These are phyloP conservation scores for Pythium scleroteichum DNA, from an alignment of 352 stramenopile species.

Conservation along the genomic window DNA sequence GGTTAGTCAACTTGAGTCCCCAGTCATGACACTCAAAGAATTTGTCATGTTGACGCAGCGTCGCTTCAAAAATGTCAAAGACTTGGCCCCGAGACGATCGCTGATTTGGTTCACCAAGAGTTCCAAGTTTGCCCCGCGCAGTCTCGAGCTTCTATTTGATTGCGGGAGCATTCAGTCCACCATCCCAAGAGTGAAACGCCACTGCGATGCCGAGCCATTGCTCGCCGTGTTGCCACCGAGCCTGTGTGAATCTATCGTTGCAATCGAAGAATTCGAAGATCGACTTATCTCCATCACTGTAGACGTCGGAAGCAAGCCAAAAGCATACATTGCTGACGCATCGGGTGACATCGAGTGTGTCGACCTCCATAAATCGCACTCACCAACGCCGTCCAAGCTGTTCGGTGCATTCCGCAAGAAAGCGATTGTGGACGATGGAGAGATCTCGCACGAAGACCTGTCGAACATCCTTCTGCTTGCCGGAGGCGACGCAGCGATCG, in stretches of 20 bases:
- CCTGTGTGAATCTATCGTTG: constrained; percentile 9
- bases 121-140: not conserved
- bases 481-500: constrained; percentile 53
- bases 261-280: constrained; percentile 15
- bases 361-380: constrained; percentile 14
- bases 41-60: not conserved
- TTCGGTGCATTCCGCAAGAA: constrained; percentile 27
- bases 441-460: constrained; percentile 41
- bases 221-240: constrained; percentile 19
- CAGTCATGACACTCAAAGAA: not conserved
- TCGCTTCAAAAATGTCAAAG: not conserved
- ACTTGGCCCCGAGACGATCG: not conserved
- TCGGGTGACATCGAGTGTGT: constrained; percentile 8
- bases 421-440: constrained; percentile 28
- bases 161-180: not conserved
- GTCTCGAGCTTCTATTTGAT: constrained; percentile 10
- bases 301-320: constrained; percentile 14
- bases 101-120: constrained; percentile 12
- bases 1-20: not conserved
- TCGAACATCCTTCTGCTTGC: constrained; percentile 45
- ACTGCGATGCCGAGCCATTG: constrained; percentile 22
- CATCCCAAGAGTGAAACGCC: constrained; percentile 1
- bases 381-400: constrained; percentile 27
- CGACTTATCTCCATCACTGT: constrained; percentile 11
- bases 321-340: constrained; percentile 6